Evolutionary conservation across 176 grass and related monocot species (phyloP).

Genomic region (Tuctoria greenei): DNA sequence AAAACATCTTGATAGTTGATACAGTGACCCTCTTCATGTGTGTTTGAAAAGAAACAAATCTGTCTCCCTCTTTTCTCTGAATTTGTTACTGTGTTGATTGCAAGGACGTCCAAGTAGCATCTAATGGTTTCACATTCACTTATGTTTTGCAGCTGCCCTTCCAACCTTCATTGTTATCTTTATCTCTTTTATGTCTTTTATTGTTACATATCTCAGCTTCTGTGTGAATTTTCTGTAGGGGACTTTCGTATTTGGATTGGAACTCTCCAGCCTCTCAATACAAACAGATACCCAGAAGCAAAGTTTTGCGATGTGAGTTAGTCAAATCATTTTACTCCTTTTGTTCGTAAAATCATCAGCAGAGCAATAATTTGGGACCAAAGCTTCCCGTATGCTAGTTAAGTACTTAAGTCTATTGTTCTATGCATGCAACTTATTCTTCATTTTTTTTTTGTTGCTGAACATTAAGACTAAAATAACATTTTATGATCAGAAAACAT

Average conservation of each 20-base stretch:
- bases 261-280: slow-evolving; percentile 77
- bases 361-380: slow-evolving; percentile 32
- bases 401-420: slow-evolving; percentile 30
- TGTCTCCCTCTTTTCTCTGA: not conserved
- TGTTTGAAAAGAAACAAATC: not conserved
- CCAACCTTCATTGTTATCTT: slow-evolving; percentile 15
- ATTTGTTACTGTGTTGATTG: slow-evolving; percentile 3
- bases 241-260: slow-evolving; percentile 82
- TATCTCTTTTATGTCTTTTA: slow-evolving; percentile 26
- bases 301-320: slow-evolving; percentile 70
- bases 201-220: slow-evolving; percentile 46
- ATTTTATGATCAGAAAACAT: slow-evolving; percentile 24
- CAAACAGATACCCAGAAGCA: slow-evolving; percentile 80
- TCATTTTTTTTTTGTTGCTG: slow-evolving; percentile 6
- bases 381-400: slow-evolving; percentile 48
- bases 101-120: slow-evolving; percentile 2
- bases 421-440: slow-evolving; percentile 25
- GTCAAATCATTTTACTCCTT: slow-evolving; percentile 24
- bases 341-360: slow-evolving; percentile 19
- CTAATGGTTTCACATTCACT: not conserved
- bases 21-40: not conserved
- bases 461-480: slow-evolving; percentile 9
- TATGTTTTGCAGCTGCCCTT: slow-evolving; percentile 13
- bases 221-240: slow-evolving; percentile 51
- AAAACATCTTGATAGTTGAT: not conserved